Conservation (phyloP, 441 rosid genomes). For the Erysimum cheiri region DNA sequence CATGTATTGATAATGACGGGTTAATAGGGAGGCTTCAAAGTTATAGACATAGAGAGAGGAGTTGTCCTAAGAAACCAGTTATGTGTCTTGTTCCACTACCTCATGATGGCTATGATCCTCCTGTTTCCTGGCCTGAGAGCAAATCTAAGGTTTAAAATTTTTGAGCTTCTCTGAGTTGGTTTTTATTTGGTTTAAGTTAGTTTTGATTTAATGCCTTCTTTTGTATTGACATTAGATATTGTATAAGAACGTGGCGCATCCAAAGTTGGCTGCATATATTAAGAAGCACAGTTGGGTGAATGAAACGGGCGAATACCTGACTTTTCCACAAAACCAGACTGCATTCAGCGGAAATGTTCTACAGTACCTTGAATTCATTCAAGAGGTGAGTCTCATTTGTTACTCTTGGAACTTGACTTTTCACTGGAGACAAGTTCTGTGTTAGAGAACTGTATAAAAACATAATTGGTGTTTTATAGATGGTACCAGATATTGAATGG, state of each 20-base stretch:
- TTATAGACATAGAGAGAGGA: constrained; percentile 89
- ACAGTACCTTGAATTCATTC: constrained; percentile 93
- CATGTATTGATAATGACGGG: constrained; percentile 88
- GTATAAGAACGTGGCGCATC: constrained; percentile 91
- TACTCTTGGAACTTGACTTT: constrained; percentile 14
- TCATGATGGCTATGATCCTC: constrained; percentile 74
- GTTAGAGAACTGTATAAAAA: constrained; percentile 31
- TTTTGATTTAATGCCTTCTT: constrained; percentile 32
- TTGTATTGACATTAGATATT: constrained; percentile 61
- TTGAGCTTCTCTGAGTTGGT: constrained; percentile 28
- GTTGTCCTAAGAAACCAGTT: constrained; percentile 75
- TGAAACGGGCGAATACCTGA: constrained; percentile 71
- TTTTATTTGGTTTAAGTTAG: constrained; percentile 32
- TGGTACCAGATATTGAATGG: constrained; percentile 99
- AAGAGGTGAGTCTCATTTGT: constrained; percentile 68
- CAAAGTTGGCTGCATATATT: constrained; percentile 78
- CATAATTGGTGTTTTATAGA: constrained; percentile 62
- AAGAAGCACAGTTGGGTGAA: constrained; percentile 81
- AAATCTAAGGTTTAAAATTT: constrained; percentile 60
- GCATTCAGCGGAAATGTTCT: constrained; percentile 76
- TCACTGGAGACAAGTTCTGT: constrained; percentile 29
- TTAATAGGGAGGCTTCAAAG: constrained; percentile 63
- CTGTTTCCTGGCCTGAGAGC: constrained; percentile 87
- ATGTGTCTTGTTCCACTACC: constrained; percentile 95
- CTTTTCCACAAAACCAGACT: constrained; percentile 81